phyloP scores from a whole-genome alignment of 257 asterid genomes.

The Ligustrum vulgare region DNA sequence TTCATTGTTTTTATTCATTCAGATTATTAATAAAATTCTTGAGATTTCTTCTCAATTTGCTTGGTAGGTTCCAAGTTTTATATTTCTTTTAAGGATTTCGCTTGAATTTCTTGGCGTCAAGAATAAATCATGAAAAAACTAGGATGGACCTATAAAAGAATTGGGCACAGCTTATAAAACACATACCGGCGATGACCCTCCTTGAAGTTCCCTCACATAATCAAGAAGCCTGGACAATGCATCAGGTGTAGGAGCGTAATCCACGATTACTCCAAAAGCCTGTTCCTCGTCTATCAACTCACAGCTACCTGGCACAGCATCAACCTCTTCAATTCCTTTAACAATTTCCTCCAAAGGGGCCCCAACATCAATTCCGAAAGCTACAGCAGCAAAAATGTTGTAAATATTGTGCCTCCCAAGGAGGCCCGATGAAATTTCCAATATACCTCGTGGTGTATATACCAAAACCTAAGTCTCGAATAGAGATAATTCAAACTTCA shows the following conservation, averaged over 20 bases:
- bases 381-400: constrained; percentile 85
- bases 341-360: constrained; percentile 97
- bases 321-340: constrained; percentile 96
- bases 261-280: constrained; percentile 92
- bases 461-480: constrained; percentile 95
- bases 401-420: constrained; percentile 91
- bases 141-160: constrained; percentile 2
- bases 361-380: constrained; percentile 92
- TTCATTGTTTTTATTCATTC: no score
- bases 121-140: constrained; percentile 5
- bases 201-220: constrained; percentile 79
- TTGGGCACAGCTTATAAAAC: constrained; percentile 11
- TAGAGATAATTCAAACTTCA: constrained; percentile 75
- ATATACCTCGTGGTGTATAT: constrained; percentile 81
- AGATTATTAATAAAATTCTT: no score
- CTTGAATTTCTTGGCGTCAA: no score
- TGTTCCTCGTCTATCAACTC: constrained; percentile 97
- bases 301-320: constrained; percentile 93
- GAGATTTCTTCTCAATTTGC: no score
- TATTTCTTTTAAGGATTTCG: no score
- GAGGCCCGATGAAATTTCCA: constrained; percentile 90
- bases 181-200: constrained; percentile 81
- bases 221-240: constrained; percentile 86
- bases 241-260: constrained; percentile 82
- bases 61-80: no score